Conservation (phyloP, 331 rosid genomes). For the Phaseolus coccineus region DNA sequence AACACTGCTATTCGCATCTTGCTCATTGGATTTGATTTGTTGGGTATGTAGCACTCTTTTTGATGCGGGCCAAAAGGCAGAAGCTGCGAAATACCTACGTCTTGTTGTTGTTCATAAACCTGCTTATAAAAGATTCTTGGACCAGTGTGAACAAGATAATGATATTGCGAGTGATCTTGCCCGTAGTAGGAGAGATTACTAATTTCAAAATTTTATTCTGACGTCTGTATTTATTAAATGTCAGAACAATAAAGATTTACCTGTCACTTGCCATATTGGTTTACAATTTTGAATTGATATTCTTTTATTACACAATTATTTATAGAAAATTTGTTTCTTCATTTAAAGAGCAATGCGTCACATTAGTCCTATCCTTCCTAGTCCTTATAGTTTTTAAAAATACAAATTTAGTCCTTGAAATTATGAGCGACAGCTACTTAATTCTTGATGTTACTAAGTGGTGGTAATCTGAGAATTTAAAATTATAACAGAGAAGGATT, state of each 20-base stretch:
- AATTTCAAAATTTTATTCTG: constrained; percentile 36
- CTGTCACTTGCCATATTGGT: neutral
- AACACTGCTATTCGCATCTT: neutral
- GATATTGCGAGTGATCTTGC: constrained; percentile 66
- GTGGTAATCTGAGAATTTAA: too few relatives aligned
- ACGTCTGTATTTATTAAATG: constrained; percentile 31
- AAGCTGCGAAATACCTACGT: constrained; percentile 81
- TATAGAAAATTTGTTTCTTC: neutral
- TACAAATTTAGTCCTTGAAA: neutral
- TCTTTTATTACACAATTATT: constrained; percentile 6
- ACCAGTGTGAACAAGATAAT: constrained; percentile 66
- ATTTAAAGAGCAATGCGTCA: neutral
- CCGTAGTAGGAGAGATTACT: constrained; percentile 74
- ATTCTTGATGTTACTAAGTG: too few relatives aligned
- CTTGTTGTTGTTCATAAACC: constrained; percentile 76
- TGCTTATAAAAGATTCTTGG: constrained; percentile 65
- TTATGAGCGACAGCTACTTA: neutral
- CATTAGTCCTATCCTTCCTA: neutral
- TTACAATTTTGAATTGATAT: constrained; percentile 18
- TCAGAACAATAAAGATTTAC: constrained; percentile 6
- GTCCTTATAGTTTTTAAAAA: neutral
- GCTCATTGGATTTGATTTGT: constrained; percentile 27
- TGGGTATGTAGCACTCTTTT: constrained; percentile 67
- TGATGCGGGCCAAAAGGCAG: constrained; percentile 73
- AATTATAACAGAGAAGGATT: too few relatives aligned